A percentile compares a stretch with the other conserved stretches of the same genome.
Conservation (phyloP, 1,284 basidiomycete species). For the Phylloboletellus chloephorus region DNA sequence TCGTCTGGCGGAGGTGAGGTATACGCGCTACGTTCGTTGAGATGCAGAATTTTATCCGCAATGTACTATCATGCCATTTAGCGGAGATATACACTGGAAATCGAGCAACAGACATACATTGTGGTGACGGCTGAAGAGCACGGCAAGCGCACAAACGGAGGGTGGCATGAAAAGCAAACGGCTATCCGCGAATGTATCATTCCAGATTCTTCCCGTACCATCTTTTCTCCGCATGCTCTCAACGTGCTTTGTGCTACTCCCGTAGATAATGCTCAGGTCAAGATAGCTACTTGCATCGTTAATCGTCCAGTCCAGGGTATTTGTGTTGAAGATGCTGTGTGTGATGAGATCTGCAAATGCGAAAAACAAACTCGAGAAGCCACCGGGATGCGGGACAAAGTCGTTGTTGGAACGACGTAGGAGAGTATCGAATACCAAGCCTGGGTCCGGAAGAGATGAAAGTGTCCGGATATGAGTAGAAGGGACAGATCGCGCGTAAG, state of each 20-base stretch:
- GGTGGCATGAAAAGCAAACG: slow-evolving; percentile 75
- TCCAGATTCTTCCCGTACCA: slow-evolving; percentile 59
- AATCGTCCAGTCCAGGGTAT: slow-evolving; percentile 45
- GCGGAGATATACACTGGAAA: background rate
- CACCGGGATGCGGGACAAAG: slow-evolving; percentile 50
- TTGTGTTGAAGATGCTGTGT: slow-evolving; percentile 69
- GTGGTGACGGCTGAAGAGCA: slow-evolving; percentile 70
- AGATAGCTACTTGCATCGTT: slow-evolving; percentile 74
- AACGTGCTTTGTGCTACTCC: slow-evolving; percentile 47
- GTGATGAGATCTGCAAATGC: slow-evolving; percentile 75
- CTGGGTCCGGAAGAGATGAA: slow-evolving; percentile 58
- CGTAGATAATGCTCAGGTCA: slow-evolving; percentile 74
- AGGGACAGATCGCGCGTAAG: slow-evolving; percentile 72
- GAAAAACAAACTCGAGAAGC: slow-evolving; percentile 67
- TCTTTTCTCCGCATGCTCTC: slow-evolving; percentile 53
- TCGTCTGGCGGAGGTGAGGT: slow-evolving; percentile 20
- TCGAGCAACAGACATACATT: slow-evolving; percentile 43
- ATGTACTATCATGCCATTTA: slow-evolving; percentile 49
- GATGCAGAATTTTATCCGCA: slow-evolving; percentile 59
- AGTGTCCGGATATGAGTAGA: slow-evolving; percentile 40
- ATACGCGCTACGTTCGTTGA: slow-evolving; percentile 59
- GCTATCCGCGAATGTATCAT: slow-evolving; percentile 66
- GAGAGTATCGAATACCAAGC: slow-evolving; percentile 67
- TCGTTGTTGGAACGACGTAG: slow-evolving; percentile 46
- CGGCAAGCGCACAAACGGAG: slow-evolving; percentile 58